Percentiles rank a stretch among this genome's conserved stretches.
Conservation (phyloP, 2,329 filamentous ascomycete genomes). For the Simplicillium aogashimaense region DNA sequence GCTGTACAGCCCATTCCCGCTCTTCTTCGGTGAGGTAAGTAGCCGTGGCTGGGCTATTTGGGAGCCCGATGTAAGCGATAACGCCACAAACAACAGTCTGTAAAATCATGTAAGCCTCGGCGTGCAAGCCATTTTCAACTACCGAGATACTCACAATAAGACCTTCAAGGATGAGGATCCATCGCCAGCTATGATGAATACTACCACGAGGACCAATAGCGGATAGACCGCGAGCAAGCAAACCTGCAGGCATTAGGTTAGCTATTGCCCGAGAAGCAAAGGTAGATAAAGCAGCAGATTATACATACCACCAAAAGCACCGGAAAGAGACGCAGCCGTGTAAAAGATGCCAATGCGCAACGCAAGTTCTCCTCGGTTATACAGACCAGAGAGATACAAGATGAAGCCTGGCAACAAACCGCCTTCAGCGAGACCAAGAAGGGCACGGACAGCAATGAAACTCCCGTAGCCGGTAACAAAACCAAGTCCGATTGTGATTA, state of each 20-base stretch:
- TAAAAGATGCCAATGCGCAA: constrained; percentile 59
- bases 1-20: constrained; percentile 33
- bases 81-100: constrained; percentile 44
- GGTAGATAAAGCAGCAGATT: too few species aligned
- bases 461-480: constrained; percentile 42
- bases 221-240: constrained; percentile 50
- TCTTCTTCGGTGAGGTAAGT: constrained; percentile 43
- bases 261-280: too few species aligned
- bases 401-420: constrained; percentile 59
- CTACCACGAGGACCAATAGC: constrained; percentile 46
- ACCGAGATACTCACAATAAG: constrained; percentile 27
- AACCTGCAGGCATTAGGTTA: constrained; percentile 5
- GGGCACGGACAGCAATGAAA: constrained; percentile 51
- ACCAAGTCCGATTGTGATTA: constrained; percentile 46
- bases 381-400: constrained; percentile 54
- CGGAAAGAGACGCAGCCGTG: constrained; percentile 54
- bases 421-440: constrained; percentile 55
- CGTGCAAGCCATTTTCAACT: constrained; percentile 1
- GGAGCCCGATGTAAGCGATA: constrained; percentile 41
- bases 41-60: constrained; percentile 44
- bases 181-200: constrained; percentile 44
- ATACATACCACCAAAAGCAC: constrained; percentile 39
- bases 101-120: neutral
- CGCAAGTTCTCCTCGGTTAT: constrained; percentile 49
- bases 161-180: constrained; percentile 54